These are phyloP conservation scores for Gamsiella multidivaricata DNA, from an alignment of 192 early-diverging fungal species.

Conservation along the genomic window DNA sequence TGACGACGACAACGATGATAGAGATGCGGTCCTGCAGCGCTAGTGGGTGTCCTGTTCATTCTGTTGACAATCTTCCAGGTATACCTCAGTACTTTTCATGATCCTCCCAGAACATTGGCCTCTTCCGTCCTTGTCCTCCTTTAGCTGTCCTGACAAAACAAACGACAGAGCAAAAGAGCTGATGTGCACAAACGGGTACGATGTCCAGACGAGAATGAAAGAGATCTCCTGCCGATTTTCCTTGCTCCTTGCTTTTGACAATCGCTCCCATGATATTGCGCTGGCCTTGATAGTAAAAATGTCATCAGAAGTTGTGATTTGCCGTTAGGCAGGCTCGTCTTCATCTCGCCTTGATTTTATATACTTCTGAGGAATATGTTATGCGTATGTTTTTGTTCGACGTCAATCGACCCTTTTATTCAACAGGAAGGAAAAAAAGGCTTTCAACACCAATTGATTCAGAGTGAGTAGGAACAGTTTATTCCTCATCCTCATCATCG, in stretches of 20 bases:
- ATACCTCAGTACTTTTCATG: too few species aligned
- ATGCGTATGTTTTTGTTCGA: slow-evolving; percentile 10
- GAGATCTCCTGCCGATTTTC: not conserved
- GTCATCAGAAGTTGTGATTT: slow-evolving; percentile 58
- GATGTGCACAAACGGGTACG: too few species aligned
- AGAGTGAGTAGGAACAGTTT: slow-evolving; percentile 11
- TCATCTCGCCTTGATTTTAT: slow-evolving; percentile 53
- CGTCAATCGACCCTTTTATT: slow-evolving; percentile 41
- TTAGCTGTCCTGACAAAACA: too few species aligned
- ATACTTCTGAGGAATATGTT: not conserved
- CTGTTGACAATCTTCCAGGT: too few species aligned
- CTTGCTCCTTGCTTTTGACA: not conserved
- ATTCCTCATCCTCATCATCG: slow-evolving; percentile 82
- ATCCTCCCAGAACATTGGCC: too few species aligned
- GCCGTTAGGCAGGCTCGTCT: slow-evolving; percentile 56
- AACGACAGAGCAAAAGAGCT: too few species aligned
- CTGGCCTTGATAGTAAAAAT: slow-evolving; percentile 2
- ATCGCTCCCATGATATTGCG: too few species aligned
- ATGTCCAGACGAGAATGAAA: not conserved
- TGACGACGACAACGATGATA: too few species aligned
- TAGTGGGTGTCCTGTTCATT: too few species aligned
- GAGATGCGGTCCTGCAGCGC: too few species aligned
- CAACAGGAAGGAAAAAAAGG: slow-evolving; percentile 6
- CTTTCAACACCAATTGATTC: slow-evolving; percentile 7
- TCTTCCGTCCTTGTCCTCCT: not conserved